Base-by-base conservation (phyloP, 441 rosid genomes). In the Brassica hybrid region DNA sequence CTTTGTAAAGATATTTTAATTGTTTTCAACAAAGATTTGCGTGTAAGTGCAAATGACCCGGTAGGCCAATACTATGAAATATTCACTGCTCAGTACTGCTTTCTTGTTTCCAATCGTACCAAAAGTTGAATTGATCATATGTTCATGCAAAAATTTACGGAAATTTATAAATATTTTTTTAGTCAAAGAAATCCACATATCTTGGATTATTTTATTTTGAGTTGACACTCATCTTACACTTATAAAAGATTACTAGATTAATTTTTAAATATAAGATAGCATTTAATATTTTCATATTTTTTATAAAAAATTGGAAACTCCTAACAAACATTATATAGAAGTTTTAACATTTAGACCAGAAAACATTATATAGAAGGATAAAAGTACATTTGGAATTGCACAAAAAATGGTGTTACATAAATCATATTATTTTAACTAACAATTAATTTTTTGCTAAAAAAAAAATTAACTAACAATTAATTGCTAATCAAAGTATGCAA, bases 41-140 rank as follows among this genome's bases (percentile, higher is more conserved):
- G 19, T 61, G 7, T 8, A 17, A 21, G 57, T 57, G 61, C 25
- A 18, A 57, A 57, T 57, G 27, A 57, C 61, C 27, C 61, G n/a
- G n/a, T n/a, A n/a, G n/a, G n/a, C n/a, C n/a, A 6, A 50, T 52
- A 52, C 21, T 17, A 17, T 16, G 8, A 38, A 38, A 7, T 34
- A 1, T 7, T 38, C 12, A 34, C 9, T 34, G 45, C 10, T 9
- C 45, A 38, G 23, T 38, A 17, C 16, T 38, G 17, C 27, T 45
- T 52, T 27, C 4, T 38, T 38, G 45, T 38, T 38, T 38, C 45
- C 2, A 27, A 11, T 45, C 6, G 30, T 17, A 34, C 38, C 63
- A 64, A 64, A 65, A 64, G 7, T 23, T 32, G 11, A 72, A 8
- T 19, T 64, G 12, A 32, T 64, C 38, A 48, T 45, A 27, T 62